phyloP scores from a whole-genome alignment of 805 yeast genomes.

The Zygosaccharomyces pseudorouxii region DNA sequence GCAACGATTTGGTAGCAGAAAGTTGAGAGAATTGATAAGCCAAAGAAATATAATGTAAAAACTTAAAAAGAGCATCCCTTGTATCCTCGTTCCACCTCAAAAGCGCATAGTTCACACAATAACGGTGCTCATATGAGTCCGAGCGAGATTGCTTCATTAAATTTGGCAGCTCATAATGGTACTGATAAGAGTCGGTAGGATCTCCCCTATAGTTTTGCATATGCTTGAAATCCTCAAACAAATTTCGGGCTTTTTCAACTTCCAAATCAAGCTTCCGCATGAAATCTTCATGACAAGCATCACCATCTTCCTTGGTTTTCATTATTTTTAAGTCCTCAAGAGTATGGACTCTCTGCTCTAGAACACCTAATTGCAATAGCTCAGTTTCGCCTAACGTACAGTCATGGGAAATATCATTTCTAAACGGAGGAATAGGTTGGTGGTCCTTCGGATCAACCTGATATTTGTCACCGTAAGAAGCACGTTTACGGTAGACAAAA shows the following conservation, averaged over 20 bases:
- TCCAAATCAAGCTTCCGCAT: conserved; percentile 17
- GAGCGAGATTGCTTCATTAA: conserved; percentile 16
- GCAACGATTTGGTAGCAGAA: conserved; percentile 46
- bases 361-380: conserved; percentile 19
- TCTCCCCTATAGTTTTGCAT: conserved; percentile 4
- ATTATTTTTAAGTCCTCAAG: conserved; percentile 42
- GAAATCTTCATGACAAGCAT: conserved; percentile 24
- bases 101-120: conserved; percentile 65
- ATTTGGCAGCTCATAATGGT: conserved; percentile 29
- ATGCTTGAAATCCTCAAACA: conserved; percentile 22
- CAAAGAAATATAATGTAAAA: conserved; percentile 46
- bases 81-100: conserved; percentile 73
- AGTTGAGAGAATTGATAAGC: conserved; percentile 43
- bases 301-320: conserved; percentile 35
- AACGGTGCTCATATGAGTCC: conserved; percentile 47
- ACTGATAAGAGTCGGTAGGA: conserved; percentile 21
- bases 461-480: conserved; percentile 43
- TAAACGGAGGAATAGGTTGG: conserved; percentile 42
- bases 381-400: conserved; percentile 44
- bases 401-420: conserved; percentile 52
- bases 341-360: conserved; percentile 20
- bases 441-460: conserved; percentile 39
- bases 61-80: conserved; percentile 59
- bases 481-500: conserved; percentile 64
- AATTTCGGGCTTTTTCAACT: conserved; percentile 16